Evolutionary conservation across 495 filamentous ascomycete species (phyloP).

Genomic region (Poronia punctata): DNA sequence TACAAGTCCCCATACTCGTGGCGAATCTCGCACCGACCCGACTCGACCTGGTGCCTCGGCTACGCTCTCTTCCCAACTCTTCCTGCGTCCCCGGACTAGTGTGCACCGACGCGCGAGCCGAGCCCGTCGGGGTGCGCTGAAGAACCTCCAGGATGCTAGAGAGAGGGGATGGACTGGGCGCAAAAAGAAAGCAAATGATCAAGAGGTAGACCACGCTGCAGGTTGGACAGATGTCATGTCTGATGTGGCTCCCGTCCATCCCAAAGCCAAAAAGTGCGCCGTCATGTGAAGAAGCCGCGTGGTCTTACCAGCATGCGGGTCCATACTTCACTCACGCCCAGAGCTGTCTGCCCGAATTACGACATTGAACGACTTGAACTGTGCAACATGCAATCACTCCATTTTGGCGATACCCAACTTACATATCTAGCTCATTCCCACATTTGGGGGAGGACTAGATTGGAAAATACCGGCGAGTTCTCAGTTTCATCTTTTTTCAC

Average conservation of each 20-base stretch:
- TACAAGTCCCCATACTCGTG: slow-evolving; percentile 28
- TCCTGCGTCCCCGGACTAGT: slow-evolving; percentile 26
- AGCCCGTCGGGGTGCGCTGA: slow-evolving; percentile 45
- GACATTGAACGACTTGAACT: too few species aligned
- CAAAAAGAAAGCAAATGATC: slow-evolving; percentile 29
- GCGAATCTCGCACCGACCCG: slow-evolving; percentile 7
- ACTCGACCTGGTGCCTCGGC: not conserved
- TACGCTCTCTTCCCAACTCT: slow-evolving; percentile 21
- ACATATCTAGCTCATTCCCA: not conserved
- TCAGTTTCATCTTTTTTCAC: not conserved
- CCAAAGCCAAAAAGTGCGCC: slow-evolving; percentile 42
- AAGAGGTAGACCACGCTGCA: slow-evolving; percentile 30
- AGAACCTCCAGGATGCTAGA: slow-evolving; percentile 50
- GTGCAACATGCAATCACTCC: too few species aligned
- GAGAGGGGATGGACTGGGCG: slow-evolving; percentile 45
- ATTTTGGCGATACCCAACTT: slow-evolving; percentile 2
- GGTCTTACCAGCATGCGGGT: not conserved
- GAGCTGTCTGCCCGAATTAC: too few species aligned
- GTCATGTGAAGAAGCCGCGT: slow-evolving; percentile 40
- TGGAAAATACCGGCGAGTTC: not conserved
- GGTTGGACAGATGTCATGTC: slow-evolving; percentile 46
- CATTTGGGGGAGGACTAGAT: not conserved
- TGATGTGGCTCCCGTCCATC: slow-evolving; percentile 6
- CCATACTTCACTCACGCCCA: too few species aligned
- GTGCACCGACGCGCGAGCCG: slow-evolving; percentile 41